These are phyloP conservation scores for Schizosaccharomyces japonicus DNA, from an alignment of 805 yeast species.

Conservation along the genomic window DNA sequence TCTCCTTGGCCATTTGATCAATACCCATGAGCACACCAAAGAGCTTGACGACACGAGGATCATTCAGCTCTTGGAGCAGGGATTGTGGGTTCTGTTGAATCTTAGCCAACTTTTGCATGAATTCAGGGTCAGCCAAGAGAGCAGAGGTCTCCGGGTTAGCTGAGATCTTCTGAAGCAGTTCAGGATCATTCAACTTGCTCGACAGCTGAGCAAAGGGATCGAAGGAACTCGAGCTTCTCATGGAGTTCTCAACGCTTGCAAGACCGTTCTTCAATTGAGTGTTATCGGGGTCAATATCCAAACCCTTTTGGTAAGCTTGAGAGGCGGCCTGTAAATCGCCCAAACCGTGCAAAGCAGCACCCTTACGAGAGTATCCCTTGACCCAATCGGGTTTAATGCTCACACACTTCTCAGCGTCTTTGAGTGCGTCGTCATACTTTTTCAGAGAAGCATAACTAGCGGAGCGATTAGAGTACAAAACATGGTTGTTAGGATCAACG, in stretches of 20 bases:
- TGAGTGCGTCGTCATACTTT: constrained; percentile 47
- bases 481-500: constrained; percentile 60
- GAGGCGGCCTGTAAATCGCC: constrained; percentile 58
- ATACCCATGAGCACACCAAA: constrained; percentile 72
- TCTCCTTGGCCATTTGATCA: constrained; percentile 20
- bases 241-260: constrained; percentile 39
- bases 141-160: constrained; percentile 72
- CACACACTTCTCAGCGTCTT: constrained; percentile 68
- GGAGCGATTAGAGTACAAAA: constrained; percentile 77
- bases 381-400: constrained; percentile 74
- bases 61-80: constrained; percentile 44
- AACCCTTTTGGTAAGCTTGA: constrained; percentile 46
- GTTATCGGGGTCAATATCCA: constrained; percentile 57
- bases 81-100: constrained; percentile 48
- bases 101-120: constrained; percentile 39
- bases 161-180: constrained; percentile 47
- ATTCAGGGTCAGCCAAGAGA: constrained; percentile 63
- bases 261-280: constrained; percentile 74
- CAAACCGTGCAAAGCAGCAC: constrained; percentile 77
- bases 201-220: constrained; percentile 56
- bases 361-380: constrained; percentile 82
- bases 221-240: constrained; percentile 20
- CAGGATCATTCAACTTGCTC: constrained; percentile 58
- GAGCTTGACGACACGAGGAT: constrained; percentile 70
- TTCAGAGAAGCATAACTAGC: constrained; percentile 68